Evolutionary conservation across 1,284 basidiomycete species (phyloP).

Genomic region (Hymenochaete sp.): DNA sequence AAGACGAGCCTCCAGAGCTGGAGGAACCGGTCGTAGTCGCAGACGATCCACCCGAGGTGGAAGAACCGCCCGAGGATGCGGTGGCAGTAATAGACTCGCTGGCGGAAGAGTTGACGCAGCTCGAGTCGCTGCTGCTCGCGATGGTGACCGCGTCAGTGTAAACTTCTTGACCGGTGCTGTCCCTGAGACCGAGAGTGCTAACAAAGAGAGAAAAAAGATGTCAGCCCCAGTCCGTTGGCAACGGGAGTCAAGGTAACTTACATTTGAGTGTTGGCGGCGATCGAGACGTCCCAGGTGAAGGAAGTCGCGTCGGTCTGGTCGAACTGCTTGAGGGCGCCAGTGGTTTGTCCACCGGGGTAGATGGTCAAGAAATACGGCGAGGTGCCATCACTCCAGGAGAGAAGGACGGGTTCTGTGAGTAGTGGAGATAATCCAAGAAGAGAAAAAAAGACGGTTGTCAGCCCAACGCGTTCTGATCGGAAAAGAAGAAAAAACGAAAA

Average conservation of each 20-base stretch:
- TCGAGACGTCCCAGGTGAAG: conserved; percentile 56
- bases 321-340: conserved; percentile 39
- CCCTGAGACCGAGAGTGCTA: conserved; percentile 50
- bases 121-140: conserved; percentile 32
- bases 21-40: conserved; percentile 14
- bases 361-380: conserved; percentile 60
- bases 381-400: conserved; percentile 45
- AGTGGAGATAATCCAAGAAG: not conserved
- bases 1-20: conserved; percentile 17
- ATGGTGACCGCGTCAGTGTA: conserved; percentile 53
- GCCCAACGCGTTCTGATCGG: not conserved
- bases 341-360: conserved; percentile 45
- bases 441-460: too few species aligned
- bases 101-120: conserved; percentile 3
- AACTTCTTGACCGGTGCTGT: conserved; percentile 45
- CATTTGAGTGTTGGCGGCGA: conserved; percentile 45
- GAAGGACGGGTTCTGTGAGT: conserved; percentile 45
- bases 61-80: conserved; percentile 18
- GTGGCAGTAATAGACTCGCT: conserved; percentile 12
- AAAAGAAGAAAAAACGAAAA: not conserved
- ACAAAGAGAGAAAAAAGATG: not conserved
- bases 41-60: conserved; percentile 17
- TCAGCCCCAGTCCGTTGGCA: not conserved
- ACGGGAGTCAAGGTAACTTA: conserved; percentile 28
- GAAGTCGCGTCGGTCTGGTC: conserved; percentile 35